Evolutionary conservation across 2,329 filamentous ascomycete genomes (phyloP).

Genomic region (Knufia petricola): DNA sequence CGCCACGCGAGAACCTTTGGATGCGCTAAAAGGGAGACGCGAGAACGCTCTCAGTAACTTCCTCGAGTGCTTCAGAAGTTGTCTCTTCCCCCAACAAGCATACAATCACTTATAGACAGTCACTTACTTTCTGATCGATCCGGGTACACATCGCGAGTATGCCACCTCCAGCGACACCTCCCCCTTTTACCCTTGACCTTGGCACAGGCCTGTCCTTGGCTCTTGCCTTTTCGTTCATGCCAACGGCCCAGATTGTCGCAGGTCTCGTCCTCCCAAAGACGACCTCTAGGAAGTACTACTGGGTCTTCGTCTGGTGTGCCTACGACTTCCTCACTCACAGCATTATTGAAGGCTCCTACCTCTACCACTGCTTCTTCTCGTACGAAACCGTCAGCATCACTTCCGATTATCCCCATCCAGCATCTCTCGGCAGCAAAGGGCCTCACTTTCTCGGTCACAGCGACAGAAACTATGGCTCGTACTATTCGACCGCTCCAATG

Average conservation of each 20-base stretch:
- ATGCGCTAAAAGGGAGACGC: too few relatives aligned
- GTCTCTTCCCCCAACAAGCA: too few relatives aligned
- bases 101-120: too few relatives aligned
- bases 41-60: too few relatives aligned
- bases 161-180: conserved; percentile 7
- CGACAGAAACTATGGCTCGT: conserved; percentile 49
- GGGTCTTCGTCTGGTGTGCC: conserved; percentile 88
- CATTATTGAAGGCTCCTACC: conserved; percentile 79
- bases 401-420: conserved; percentile 23
- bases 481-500: conserved; percentile 46
- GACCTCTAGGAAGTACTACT: conserved; percentile 44
- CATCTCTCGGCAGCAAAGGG: conserved; percentile 12
- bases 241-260: conserved; percentile 43
- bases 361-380: conserved; percentile 88
- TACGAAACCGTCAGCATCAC: conserved; percentile 36
- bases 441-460: conserved; percentile 45
- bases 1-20: too few relatives aligned
- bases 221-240: conserved; percentile 45
- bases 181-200: conserved; percentile 30
- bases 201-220: conserved; percentile 47
- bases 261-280: conserved; percentile 42
- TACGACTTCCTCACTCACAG: conserved; percentile 90
- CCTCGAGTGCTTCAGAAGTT: too few relatives aligned
- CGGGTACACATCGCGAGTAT: too few relatives aligned
- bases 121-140: too few relatives aligned